Evolutionary conservation across 805 yeast species (phyloP).

Genomic region (Monosporozyma solicola): DNA sequence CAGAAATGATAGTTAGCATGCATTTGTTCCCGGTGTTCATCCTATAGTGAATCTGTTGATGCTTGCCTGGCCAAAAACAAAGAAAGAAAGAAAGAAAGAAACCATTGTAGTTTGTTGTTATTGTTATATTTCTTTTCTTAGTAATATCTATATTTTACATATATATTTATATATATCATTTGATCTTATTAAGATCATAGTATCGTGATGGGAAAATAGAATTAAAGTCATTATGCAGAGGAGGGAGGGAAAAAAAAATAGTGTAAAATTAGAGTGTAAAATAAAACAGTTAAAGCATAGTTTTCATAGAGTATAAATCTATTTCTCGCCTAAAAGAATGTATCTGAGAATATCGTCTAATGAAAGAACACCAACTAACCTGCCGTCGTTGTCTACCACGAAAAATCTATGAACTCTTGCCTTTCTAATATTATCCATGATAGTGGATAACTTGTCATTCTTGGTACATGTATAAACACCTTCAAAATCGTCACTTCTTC

Average conservation of each 20-base stretch:
- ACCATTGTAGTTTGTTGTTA: neutral
- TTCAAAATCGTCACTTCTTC: conserved; percentile 86
- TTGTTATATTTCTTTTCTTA: neutral
- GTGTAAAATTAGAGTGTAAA: neutral
- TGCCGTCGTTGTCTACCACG: conserved; percentile 79
- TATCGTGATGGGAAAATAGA: neutral
- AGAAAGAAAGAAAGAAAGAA: neutral
- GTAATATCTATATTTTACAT: neutral
- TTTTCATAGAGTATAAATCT: neutral
- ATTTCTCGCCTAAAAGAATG: conserved; percentile 53
- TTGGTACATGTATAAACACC: conserved; percentile 95
- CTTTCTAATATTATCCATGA: conserved; percentile 87
- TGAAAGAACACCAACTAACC: conserved; percentile 74
- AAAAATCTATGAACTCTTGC: conserved; percentile 86
- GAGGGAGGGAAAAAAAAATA: neutral
- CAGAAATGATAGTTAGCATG: no score
- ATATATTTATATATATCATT: neutral
- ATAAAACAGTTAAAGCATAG: no score
- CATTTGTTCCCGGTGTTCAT: no score
- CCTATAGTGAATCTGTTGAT: no score
- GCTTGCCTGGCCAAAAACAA: neutral
- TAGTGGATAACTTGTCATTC: conserved; percentile 76
- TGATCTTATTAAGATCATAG: neutral
- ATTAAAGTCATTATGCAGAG: neutral
- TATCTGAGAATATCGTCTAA: conserved; percentile 85